Evolutionary conservation across 208 protist species (phyloP).

Genomic region (Acanthamoeba lenticulata): DNA sequence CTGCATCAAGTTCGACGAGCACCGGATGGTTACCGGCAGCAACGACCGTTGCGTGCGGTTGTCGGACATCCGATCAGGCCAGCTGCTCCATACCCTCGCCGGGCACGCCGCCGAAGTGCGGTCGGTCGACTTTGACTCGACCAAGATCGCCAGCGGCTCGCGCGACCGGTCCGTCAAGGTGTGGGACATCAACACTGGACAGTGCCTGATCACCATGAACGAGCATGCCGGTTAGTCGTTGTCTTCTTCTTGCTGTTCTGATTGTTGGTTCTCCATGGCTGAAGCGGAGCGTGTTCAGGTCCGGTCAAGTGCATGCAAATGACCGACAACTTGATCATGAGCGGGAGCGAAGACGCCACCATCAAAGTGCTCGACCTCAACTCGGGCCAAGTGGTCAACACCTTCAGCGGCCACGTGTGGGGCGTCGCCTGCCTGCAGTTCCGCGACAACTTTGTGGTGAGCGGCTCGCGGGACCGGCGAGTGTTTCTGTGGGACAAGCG

Average conservation of each 20-base stretch:
- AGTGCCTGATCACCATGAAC: neutral
- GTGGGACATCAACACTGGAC: conserved; percentile 17
- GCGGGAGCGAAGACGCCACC: conserved; percentile 11
- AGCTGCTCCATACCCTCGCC: neutral
- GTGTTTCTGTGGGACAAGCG: conserved; percentile 22
- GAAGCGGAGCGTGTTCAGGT: too few species aligned
- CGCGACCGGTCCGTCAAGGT: conserved; percentile 5
- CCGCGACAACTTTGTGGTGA: conserved; percentile 31
- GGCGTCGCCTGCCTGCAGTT: conserved; percentile 22
- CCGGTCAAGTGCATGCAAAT: conserved; percentile 58
- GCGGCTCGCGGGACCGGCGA: neutral
- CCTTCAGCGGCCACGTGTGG: neutral
- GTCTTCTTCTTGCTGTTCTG: too few species aligned
- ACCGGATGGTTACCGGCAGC: conserved; percentile 7
- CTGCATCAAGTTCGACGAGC: conserved; percentile 29
- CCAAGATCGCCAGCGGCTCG: neutral
- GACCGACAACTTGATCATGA: conserved; percentile 47
- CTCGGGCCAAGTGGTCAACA: conserved; percentile 21
- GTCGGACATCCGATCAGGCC: neutral
- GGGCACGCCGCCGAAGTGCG: conserved; percentile 26
- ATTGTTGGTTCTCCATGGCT: too few species aligned
- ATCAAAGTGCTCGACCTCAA: conserved; percentile 36
- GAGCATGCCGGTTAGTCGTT: conserved; percentile 8
- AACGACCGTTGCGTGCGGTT: neutral
- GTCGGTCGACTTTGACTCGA: neutral